phyloP scores from a whole-genome alignment of 2,329 filamentous ascomycete species.

The Trichothecium roseum region DNA sequence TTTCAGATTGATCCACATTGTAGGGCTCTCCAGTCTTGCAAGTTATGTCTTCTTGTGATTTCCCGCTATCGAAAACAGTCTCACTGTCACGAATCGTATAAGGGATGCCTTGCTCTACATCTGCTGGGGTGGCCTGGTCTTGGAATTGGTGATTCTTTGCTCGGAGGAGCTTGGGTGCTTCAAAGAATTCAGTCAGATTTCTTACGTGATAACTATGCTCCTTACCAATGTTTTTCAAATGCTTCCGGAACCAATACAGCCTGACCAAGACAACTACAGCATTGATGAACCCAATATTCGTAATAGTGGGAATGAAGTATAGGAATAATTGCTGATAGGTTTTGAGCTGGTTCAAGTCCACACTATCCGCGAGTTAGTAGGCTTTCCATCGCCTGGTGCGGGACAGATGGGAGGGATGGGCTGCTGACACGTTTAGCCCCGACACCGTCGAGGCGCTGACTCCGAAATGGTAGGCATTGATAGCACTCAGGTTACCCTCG shows the following conservation, averaged over 20 bases:
- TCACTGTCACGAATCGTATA: background rate
- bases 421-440: slow-evolving; percentile 38
- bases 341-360: slow-evolving; percentile 37
- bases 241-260: slow-evolving; percentile 36
- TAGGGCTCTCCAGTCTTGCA: too few relatives aligned
- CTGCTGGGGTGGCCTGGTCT: background rate
- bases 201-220: too few relatives aligned
- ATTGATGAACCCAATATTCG: slow-evolving; percentile 38
- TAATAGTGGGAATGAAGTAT: slow-evolving; percentile 37
- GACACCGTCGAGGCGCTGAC: slow-evolving; percentile 38
- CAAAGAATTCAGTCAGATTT: too few relatives aligned
- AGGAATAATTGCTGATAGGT: slow-evolving; percentile 41
- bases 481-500: slow-evolving; percentile 11
- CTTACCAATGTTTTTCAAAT: slow-evolving; percentile 26
- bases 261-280: slow-evolving; percentile 35
- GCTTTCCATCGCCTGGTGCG: too few relatives aligned
- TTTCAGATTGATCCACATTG: too few relatives aligned
- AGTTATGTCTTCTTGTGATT: background rate
- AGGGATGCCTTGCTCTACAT: background rate
- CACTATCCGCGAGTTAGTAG: slow-evolving; percentile 18
- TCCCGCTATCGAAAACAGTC: background rate
- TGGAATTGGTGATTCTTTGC: background rate
- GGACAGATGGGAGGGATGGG: too few relatives aligned
- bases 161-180: slow-evolving; percentile 3
- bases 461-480: slow-evolving; percentile 40